Percentiles rank a stretch among this genome's conserved stretches.
These are phyloP conservation scores for Colletotrichum noveboracense DNA, from an alignment of 2,329 filamentous ascomycete genomes.

Conservation along the genomic window DNA sequence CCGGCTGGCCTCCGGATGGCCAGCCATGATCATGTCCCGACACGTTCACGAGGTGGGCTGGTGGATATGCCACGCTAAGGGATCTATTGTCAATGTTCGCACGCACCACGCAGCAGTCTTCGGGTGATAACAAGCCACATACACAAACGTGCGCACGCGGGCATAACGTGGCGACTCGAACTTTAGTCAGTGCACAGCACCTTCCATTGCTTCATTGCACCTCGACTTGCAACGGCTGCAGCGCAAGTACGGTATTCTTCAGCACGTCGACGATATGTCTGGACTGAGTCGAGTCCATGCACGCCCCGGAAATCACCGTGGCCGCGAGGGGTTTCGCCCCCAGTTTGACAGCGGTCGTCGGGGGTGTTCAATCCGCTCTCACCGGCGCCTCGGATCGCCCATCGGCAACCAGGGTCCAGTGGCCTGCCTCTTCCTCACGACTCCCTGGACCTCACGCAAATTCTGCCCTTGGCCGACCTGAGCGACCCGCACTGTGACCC, in stretches of 20 bases:
- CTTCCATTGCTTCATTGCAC: not conserved
- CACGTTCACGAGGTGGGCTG: not conserved
- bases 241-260: not conserved
- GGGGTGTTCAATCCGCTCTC: not conserved
- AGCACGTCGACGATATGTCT: not conserved
- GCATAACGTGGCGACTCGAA: not conserved
- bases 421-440: not conserved
- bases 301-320: conserved; percentile 1
- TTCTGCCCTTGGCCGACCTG: conserved; percentile 12
- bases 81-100: not conserved
- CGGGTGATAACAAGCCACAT: not conserved
- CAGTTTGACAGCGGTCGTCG: not conserved
- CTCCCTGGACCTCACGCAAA: not conserved
- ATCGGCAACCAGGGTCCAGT: not conserved
- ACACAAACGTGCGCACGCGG: not conserved
- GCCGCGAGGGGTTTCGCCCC: not conserved
- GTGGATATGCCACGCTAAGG: not conserved
- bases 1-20: not conserved
- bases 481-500: conserved; percentile 2
- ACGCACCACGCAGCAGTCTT: not conserved
- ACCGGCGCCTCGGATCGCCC: not conserved
- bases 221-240: not conserved
- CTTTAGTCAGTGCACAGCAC: not conserved
- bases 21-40: not conserved
- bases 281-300: not conserved